Evolutionary conservation across 2,329 filamentous ascomycete genomes (phyloP).

Genomic region (Domatiomyces catenatus): DNA sequence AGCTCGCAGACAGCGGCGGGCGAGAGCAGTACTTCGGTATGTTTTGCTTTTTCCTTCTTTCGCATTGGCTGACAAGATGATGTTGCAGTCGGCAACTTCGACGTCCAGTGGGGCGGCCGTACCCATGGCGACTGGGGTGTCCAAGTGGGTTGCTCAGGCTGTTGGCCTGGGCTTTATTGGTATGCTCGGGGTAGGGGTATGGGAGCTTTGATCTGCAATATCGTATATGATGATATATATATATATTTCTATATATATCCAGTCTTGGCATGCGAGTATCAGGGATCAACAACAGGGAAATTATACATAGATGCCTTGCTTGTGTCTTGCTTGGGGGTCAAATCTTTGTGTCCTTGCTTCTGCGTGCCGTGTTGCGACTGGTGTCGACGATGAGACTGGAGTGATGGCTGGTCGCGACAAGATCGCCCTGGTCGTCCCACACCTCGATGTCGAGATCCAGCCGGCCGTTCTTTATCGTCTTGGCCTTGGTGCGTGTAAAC

Average conservation of each 20-base stretch:
- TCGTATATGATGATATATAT: not conserved
- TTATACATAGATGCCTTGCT: too few species aligned
- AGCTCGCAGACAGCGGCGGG: not conserved
- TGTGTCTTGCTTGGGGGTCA: not conserved
- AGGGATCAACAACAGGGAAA: too few species aligned
- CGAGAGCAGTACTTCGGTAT: too few species aligned
- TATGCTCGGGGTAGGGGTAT: not conserved
- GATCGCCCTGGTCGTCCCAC: slow-evolving; percentile 46
- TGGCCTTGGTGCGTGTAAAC: slow-evolving; percentile 48
- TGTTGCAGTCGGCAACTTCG: not conserved
- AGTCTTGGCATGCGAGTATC: too few species aligned
- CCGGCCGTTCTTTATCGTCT: slow-evolving; percentile 53
- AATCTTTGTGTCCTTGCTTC: not conserved
- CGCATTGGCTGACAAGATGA: too few species aligned
- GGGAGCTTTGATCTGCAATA: not conserved
- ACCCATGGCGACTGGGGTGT: not conserved
- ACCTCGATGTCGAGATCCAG: slow-evolving; percentile 61
- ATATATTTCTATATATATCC: too few species aligned
- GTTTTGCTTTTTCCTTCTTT: too few species aligned
- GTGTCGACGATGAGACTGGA: slow-evolving; percentile 48
- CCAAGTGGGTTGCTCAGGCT: not conserved
- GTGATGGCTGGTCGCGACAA: slow-evolving; percentile 55
- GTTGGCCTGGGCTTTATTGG: not conserved
- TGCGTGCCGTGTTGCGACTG: slow-evolving; percentile 45
- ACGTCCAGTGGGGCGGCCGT: not conserved